phyloP scores from a whole-genome alignment of 768 basidiomycete genomes.

The Leccinum subtestaceum region DNA sequence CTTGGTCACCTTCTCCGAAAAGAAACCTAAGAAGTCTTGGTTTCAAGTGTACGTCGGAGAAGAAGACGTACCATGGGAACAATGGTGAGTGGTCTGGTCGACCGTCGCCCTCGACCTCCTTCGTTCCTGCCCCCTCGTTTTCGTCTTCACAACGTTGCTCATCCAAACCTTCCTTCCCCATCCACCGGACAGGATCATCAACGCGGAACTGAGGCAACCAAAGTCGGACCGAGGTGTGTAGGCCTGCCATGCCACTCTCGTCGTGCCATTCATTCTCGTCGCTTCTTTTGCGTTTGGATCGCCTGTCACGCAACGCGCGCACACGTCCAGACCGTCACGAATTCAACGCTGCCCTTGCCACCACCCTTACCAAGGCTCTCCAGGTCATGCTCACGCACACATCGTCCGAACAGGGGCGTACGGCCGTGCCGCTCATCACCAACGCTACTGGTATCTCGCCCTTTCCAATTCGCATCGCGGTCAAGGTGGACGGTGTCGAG shows the following conservation, averaged over 20 bases:
- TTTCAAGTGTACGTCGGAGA: constrained; percentile 68
- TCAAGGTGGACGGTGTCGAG: constrained; percentile 66
- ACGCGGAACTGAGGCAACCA: constrained; percentile 75
- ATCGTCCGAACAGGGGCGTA: constrained; percentile 72
- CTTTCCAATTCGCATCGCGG: constrained; percentile 70
- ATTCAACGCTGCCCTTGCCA: constrained; percentile 56
- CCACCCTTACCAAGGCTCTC: constrained; percentile 63
- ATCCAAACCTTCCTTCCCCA: neutral
- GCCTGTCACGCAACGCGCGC: neutral
- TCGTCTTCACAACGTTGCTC: neutral
- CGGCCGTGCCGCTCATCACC: constrained; percentile 77
- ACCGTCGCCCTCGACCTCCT: neutral
- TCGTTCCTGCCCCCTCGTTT: neutral
- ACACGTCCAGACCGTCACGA: constrained; percentile 40
- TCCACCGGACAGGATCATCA: constrained; percentile 57
- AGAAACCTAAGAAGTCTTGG: constrained; percentile 75
- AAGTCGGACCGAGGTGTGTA: constrained; percentile 60
- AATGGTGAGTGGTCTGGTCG: constrained; percentile 51
- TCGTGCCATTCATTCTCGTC: neutral
- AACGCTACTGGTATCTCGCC: constrained; percentile 74
- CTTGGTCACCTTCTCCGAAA: constrained; percentile 72
- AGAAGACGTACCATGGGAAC: constrained; percentile 86
- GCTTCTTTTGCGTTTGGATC: neutral
- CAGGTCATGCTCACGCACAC: constrained; percentile 73
- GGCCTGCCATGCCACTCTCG: neutral